A percentile compares a stretch with the other conserved stretches of the same genome.
Evolutionary conservation across 225 moss, liverwort and hornwort species (phyloP).

Genomic region (Polytrichum formosum): DNA sequence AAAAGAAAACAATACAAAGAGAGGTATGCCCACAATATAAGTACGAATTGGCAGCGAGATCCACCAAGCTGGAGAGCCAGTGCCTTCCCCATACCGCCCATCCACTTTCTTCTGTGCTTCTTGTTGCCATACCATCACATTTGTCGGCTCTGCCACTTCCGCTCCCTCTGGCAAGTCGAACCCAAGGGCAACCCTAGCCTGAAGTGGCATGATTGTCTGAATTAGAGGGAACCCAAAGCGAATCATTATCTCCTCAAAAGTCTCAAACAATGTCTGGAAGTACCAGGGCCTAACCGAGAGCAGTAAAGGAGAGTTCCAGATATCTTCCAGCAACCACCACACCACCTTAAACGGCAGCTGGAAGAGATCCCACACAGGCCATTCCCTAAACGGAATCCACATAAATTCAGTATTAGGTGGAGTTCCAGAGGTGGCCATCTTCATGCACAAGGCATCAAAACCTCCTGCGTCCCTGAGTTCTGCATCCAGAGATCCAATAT

Average conservation of each 20-base stretch:
- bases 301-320: slow-evolving; percentile 82
- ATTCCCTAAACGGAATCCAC: slow-evolving; percentile 86
- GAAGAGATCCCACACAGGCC: slow-evolving; percentile 66
- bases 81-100: slow-evolving; percentile 91
- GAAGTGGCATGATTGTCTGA: slow-evolving; percentile 54
- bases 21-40: slow-evolving; percentile 79
- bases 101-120: slow-evolving; percentile 96
- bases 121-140: slow-evolving; percentile 96
- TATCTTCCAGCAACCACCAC: slow-evolving; percentile 80
- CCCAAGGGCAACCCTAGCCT: slow-evolving; percentile 59
- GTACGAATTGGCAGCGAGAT: slow-evolving; percentile 84
- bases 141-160: slow-evolving; percentile 94
- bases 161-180: slow-evolving; percentile 96
- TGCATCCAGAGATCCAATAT: slow-evolving; percentile 60
- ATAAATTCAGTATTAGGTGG: slow-evolving; percentile 68
- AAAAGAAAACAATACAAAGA: slow-evolving; percentile 57
- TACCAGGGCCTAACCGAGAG: slow-evolving; percentile 76
- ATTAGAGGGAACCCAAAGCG: slow-evolving; percentile 85
- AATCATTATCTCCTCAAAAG: slow-evolving; percentile 87
- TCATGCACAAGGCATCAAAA: slow-evolving; percentile 70
- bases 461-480: slow-evolving; percentile 72
- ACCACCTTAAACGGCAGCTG: slow-evolving; percentile 82
- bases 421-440: slow-evolving; percentile 64
- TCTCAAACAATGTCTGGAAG: slow-evolving; percentile 60
- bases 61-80: slow-evolving; percentile 97